Conservation (phyloP, 805 yeast genomes). For the Komagataella pastoris region DNA sequence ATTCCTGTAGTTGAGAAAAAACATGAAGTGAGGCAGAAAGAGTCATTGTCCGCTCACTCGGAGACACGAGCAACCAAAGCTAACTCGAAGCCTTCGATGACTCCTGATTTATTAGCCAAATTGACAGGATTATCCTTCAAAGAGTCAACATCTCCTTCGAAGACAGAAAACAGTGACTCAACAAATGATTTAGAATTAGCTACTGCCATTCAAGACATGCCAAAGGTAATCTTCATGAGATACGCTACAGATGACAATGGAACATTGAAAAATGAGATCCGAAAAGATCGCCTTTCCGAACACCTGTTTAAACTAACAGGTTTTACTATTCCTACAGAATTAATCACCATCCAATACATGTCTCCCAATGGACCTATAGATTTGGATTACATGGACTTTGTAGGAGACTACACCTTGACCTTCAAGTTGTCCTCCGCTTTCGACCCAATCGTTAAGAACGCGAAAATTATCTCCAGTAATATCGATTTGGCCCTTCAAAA, state of each 20-base stretch:
- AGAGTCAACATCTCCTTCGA: constrained; percentile 8
- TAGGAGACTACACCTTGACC: constrained; percentile 1
- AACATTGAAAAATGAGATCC: not conserved
- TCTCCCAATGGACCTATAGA: not conserved
- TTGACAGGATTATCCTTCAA: constrained; percentile 12
- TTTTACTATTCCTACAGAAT: not conserved
- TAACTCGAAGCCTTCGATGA: not conserved
- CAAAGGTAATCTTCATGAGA: constrained; percentile 14
- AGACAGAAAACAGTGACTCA: constrained; percentile 8
- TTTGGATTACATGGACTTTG: not conserved
- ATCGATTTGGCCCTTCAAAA: not conserved
- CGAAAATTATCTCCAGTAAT: constrained; percentile 1
- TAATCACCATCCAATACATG: not conserved
- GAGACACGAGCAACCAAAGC: not conserved
- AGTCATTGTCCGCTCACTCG: not conserved
- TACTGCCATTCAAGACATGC: constrained; percentile 6
- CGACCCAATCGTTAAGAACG: not conserved
- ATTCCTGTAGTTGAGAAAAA: constrained; percentile 17
- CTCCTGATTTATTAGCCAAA: constrained; percentile 13
- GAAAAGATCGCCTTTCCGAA: not conserved
- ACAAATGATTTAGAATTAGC: not conserved
- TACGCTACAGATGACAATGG: constrained; percentile 9
- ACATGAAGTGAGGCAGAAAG: constrained; percentile 3
- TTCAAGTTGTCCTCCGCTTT: not conserved
- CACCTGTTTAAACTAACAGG: not conserved